Evolutionary conservation across 2,329 filamentous ascomycete species (phyloP).

Genomic region (Fonsecaea pugnacius): DNA sequence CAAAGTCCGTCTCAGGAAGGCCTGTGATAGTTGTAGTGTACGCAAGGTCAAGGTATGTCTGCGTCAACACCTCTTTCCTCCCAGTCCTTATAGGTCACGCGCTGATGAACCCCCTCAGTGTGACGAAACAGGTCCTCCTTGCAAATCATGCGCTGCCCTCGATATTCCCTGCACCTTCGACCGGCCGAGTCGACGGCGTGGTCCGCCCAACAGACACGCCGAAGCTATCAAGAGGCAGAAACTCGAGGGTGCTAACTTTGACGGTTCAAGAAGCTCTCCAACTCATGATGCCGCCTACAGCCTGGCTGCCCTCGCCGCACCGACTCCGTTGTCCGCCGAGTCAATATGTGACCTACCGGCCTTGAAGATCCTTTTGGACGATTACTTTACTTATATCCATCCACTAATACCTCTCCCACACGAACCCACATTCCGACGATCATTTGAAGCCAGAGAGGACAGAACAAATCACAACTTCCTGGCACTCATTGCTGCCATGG

Average conservation of each 20-base stretch:
- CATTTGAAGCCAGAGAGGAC: slow-evolving; percentile 51
- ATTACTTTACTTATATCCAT: slow-evolving; percentile 56
- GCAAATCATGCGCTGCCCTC: slow-evolving; percentile 66
- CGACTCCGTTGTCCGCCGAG: slow-evolving; percentile 55
- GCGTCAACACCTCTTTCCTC: slow-evolving; percentile 9
- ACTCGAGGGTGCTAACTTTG: slow-evolving; percentile 43
- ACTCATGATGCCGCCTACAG: slow-evolving; percentile 58
- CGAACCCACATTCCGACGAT: slow-evolving; percentile 52
- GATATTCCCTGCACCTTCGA: slow-evolving; percentile 71
- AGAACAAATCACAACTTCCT: slow-evolving; percentile 48
- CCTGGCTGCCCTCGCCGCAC: slow-evolving; percentile 54
- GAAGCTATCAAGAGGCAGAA: slow-evolving; percentile 68
- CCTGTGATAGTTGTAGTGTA: slow-evolving; percentile 59
- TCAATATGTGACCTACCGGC: slow-evolving; percentile 51
- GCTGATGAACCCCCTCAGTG: slow-evolving; percentile 52
- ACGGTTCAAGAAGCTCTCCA: slow-evolving; percentile 46
- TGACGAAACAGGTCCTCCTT: slow-evolving; percentile 69
- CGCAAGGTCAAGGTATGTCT: slow-evolving; percentile 57
- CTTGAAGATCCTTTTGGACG: slow-evolving; percentile 49
- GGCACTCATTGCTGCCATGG: slow-evolving; percentile 52
- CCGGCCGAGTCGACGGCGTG: slow-evolving; percentile 65
- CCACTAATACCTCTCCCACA: slow-evolving; percentile 53
- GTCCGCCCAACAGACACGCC: slow-evolving; percentile 69
- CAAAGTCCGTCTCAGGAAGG: slow-evolving; percentile 54
- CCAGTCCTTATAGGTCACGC: neutral